These are phyloP conservation scores for Phoma herbarum DNA, from an alignment of 2,329 filamentous ascomycete genomes.

Conservation along the genomic window DNA sequence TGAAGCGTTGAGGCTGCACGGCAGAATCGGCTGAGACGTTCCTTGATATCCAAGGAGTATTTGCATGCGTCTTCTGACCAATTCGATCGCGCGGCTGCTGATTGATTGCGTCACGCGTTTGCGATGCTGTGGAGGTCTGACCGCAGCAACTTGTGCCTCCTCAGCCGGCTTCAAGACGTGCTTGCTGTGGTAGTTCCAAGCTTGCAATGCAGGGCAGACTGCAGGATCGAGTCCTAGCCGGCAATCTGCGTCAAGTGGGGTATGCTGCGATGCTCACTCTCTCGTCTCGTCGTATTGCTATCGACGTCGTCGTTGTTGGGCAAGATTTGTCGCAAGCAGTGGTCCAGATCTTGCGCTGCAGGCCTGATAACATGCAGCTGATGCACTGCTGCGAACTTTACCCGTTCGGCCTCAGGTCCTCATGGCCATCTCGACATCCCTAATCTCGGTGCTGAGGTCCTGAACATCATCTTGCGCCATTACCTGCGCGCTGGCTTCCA, in stretches of 20 bases:
- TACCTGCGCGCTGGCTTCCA: slow-evolving; percentile 60
- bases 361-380: background rate
- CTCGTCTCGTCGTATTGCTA: too few relatives aligned
- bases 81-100: background rate
- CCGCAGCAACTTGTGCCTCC: background rate
- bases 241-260: background rate
- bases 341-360: background rate
- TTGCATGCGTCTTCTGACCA: background rate
- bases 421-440: slow-evolving; percentile 49
- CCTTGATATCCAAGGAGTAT: background rate
- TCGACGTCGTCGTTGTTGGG: background rate
- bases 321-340: background rate
- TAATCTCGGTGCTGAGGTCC: slow-evolving; percentile 46
- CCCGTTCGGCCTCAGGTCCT: slow-evolving; percentile 34
- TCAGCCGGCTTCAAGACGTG: background rate
- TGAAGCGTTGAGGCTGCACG: slow-evolving; percentile 8
- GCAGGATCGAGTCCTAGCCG: background rate
- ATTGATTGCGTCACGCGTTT: background rate
- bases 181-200: too few relatives aligned
- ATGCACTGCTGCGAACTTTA: background rate
- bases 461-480: slow-evolving; percentile 52
- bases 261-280: background rate
- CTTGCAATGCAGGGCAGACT: background rate
- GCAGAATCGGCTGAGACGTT: background rate
- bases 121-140: background rate